A percentile compares a stretch with the other conserved stretches of the same genome.
phyloP scores from a whole-genome alignment of 805 yeast species.

The Lachancea dasiensis region DNA sequence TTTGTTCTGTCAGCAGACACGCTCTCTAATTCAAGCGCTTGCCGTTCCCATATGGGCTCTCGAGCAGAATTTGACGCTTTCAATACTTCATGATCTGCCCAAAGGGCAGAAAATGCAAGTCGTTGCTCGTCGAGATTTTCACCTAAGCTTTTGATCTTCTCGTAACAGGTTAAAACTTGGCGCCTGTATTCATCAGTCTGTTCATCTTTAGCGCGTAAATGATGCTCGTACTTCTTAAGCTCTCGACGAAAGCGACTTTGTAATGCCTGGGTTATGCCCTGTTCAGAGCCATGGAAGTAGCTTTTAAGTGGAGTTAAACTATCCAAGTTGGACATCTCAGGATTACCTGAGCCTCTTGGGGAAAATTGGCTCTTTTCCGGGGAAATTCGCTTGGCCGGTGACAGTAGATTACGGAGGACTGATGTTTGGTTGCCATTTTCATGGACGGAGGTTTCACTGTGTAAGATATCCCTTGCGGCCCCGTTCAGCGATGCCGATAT shows the following conservation, averaged over 20 bases:
- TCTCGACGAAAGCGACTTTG: conserved; percentile 5
- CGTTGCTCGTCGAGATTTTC: conserved; percentile 4
- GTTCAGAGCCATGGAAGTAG: background rate
- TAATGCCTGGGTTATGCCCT: background rate
- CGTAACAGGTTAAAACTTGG: background rate
- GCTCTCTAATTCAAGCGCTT: conserved; percentile 6
- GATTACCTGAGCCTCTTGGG: background rate
- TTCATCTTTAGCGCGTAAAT: conserved; percentile 3
- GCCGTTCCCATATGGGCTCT: conserved; percentile 8
- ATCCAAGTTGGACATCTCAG: conserved; percentile 4
- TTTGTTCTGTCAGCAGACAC: conserved; percentile 12
- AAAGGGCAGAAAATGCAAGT: conserved; percentile 9
- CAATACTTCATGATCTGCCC: conserved; percentile 10
- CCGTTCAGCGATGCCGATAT: conserved; percentile 5
- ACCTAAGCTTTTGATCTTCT: conserved; percentile 1
- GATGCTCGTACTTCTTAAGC: conserved; percentile 6
- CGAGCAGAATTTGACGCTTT: conserved; percentile 5
- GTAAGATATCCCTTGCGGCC: conserved; percentile 4
- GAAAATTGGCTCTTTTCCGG: conserved; percentile 2
- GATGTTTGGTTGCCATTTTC: conserved; percentile 6
- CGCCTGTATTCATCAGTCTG: conserved; percentile 7
- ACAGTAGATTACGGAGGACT: conserved; percentile 2
- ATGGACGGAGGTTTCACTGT: conserved; percentile 2
- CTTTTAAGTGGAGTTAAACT: conserved; percentile 4
- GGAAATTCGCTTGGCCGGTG: conserved; percentile 1